Evolutionary conservation across 2,329 filamentous ascomycete genomes (phyloP).

Genomic region (Diaporthe australafricana): DNA sequence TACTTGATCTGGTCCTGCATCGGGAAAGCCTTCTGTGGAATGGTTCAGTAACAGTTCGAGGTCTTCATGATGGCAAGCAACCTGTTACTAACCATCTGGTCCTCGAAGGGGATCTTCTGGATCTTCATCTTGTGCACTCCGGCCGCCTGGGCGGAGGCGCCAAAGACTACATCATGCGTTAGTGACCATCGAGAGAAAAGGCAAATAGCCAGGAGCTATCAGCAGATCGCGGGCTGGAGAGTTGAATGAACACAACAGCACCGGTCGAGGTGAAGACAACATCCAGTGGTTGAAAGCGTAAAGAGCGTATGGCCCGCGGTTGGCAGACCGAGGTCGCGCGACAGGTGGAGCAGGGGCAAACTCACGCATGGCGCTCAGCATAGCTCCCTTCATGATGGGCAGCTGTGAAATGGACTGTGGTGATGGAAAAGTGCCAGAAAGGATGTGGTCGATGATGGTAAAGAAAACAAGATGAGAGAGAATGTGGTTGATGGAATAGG

Average conservation of each 20-base stretch:
- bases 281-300: background rate
- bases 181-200: slow-evolving; percentile 72
- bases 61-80: background rate
- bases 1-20: slow-evolving; percentile 84
- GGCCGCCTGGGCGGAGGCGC: slow-evolving; percentile 78
- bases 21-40: slow-evolving; percentile 75
- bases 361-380: slow-evolving; percentile 68
- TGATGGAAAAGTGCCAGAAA: slow-evolving; percentile 3
- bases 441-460: slow-evolving; percentile 21
- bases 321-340: slow-evolving; percentile 22
- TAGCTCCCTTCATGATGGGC: slow-evolving; percentile 84
- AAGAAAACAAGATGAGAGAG: slow-evolving; percentile 7
- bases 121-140: slow-evolving; percentile 97
- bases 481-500: slow-evolving; percentile 25
- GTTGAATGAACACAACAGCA: background rate
- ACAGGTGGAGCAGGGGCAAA: slow-evolving; percentile 20
- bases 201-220: background rate
- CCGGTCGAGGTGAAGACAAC: background rate
- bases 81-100: slow-evolving; percentile 82
- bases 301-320: slow-evolving; percentile 13
- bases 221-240: background rate
- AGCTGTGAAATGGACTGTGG: slow-evolving; percentile 39
- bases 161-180: slow-evolving; percentile 34
- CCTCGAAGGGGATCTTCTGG: slow-evolving; percentile 91
- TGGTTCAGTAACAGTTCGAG: slow-evolving; percentile 32